These are phyloP conservation scores for Metschnikowia chrysomelidarum DNA, from an alignment of 805 yeast genomes.

Conservation along the genomic window DNA sequence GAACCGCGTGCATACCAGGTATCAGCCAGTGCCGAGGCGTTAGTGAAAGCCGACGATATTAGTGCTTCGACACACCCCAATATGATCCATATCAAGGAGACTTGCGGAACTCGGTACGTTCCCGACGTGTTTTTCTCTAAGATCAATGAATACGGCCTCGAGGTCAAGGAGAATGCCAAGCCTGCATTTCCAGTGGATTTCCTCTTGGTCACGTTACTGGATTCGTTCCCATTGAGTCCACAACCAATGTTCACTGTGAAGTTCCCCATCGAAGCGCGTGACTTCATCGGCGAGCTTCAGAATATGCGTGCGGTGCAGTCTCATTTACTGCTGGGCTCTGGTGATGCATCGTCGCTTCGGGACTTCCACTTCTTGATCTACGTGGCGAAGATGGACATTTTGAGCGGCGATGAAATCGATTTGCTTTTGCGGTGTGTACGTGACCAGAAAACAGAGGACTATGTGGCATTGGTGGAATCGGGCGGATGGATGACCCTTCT, in stretches of 20 bases:
- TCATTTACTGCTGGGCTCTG: constrained; percentile 42
- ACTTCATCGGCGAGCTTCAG: constrained; percentile 70
- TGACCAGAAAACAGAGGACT: constrained; percentile 41
- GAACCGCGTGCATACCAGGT: constrained; percentile 92
- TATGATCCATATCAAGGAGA: constrained; percentile 74
- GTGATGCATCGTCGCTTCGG: constrained; percentile 37
- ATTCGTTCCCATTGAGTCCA: constrained; percentile 80
- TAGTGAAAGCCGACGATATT: constrained; percentile 82
- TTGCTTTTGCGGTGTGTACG: constrained; percentile 49
- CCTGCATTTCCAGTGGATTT: constrained; percentile 31
- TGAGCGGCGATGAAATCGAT: constrained; percentile 54
- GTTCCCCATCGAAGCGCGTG: constrained; percentile 82
- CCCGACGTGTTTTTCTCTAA: constrained; percentile 90
- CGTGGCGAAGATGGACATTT: constrained; percentile 53
- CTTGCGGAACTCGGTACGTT: constrained; percentile 75
- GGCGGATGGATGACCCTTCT: constrained; percentile 84
- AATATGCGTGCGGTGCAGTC: constrained; percentile 54
- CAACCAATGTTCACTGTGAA: constrained; percentile 48
- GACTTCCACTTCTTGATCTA: constrained; percentile 78
- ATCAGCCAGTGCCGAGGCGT: constrained; percentile 80
- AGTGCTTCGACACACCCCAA: constrained; percentile 90
- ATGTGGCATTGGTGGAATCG: constrained; percentile 51
- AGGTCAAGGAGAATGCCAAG: constrained; percentile 69
- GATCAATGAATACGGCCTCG: constrained; percentile 82
- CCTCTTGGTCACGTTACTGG: constrained; percentile 80